Evolutionary conservation across 768 basidiomycete genomes (phyloP).

Genomic region (Russula abietina): DNA sequence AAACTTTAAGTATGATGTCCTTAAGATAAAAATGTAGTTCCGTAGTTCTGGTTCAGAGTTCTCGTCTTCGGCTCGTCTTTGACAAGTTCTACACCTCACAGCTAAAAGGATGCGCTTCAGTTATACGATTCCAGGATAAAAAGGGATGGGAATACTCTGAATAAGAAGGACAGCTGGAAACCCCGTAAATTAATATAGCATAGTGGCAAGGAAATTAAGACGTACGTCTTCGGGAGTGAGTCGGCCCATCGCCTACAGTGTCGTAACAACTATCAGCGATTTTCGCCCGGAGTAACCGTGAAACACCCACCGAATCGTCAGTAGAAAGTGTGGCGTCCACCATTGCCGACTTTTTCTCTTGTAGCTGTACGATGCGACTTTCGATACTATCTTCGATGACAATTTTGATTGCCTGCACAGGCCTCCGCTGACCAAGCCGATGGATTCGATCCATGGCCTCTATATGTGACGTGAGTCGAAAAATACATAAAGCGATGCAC

Average conservation of each 20-base stretch:
- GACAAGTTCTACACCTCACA: constrained; percentile 1
- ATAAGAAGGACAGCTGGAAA: constrained; percentile 40
- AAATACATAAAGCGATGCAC: neutral
- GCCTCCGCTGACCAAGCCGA: constrained; percentile 89
- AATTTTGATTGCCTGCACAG: constrained; percentile 89
- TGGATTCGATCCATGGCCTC: constrained; percentile 98
- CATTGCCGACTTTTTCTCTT: constrained; percentile 97
- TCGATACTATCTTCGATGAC: constrained; percentile 97
- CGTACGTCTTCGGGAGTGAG: constrained; percentile 73
- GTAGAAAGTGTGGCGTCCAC: constrained; percentile 79
- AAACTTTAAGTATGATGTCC: neutral
- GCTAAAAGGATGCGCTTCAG: constrained; percentile 6
- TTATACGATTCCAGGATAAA: neutral
- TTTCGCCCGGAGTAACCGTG: neutral
- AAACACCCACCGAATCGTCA: constrained; percentile 61
- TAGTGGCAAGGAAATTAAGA: neutral
- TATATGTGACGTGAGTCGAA: constrained; percentile 31
- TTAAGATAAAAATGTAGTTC: neutral
- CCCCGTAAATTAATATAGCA: constrained; percentile 10
- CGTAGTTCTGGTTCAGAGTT: neutral
- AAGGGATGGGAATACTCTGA: constrained; percentile 35
- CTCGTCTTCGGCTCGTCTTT: neutral
- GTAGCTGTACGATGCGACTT: constrained; percentile 91
- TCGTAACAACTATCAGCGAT: constrained; percentile 17
- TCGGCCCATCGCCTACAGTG: constrained; percentile 77